Percentiles rank a stretch among this genome's conserved stretches.
phyloP scores from a whole-genome alignment of 2,329 filamentous ascomycete genomes.

The Immersiporthe knoxdaviesiana region DNA sequence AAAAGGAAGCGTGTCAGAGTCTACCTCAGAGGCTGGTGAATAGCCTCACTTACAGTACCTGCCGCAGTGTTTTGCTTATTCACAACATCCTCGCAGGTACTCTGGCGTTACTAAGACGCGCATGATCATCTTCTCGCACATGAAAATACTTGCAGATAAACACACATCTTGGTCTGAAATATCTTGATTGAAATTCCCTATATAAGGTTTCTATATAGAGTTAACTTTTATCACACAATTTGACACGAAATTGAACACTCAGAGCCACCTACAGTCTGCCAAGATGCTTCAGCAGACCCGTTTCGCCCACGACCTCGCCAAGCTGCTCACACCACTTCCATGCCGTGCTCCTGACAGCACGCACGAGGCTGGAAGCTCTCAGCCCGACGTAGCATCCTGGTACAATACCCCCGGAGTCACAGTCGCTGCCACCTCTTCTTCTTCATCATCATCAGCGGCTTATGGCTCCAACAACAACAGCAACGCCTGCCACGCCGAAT shows the following conservation, averaged over 20 bases:
- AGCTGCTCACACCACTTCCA: conserved; percentile 14
- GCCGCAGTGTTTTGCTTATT: not conserved
- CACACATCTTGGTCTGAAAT: not conserved
- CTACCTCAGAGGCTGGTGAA: no score
- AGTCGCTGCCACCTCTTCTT: conserved; percentile 14
- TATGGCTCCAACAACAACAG: not conserved
- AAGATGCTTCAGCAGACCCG: conserved; percentile 17
- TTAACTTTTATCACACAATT: not conserved
- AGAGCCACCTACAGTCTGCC: no score
- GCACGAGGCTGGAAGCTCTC: not conserved
- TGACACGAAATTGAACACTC: not conserved
- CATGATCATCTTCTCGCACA: no score
- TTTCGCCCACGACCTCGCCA: conserved; percentile 16
- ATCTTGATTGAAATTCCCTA: not conserved
- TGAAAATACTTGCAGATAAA: not conserved
- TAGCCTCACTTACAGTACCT: no score
- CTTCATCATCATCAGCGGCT: conserved; percentile 1
- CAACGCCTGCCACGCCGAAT: conserved; percentile 11
- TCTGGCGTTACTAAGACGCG: not conserved
- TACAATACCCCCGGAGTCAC: conserved; percentile 22
- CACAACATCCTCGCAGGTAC: no score
- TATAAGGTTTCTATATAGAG: not conserved
- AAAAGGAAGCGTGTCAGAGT: no score
- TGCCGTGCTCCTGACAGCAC: not conserved
- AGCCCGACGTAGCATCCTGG: conserved; percentile 15